These are phyloP conservation scores for Linnemannia hyalina DNA, from an alignment of 192 early-diverging fungal genomes.

Conservation along the genomic window DNA sequence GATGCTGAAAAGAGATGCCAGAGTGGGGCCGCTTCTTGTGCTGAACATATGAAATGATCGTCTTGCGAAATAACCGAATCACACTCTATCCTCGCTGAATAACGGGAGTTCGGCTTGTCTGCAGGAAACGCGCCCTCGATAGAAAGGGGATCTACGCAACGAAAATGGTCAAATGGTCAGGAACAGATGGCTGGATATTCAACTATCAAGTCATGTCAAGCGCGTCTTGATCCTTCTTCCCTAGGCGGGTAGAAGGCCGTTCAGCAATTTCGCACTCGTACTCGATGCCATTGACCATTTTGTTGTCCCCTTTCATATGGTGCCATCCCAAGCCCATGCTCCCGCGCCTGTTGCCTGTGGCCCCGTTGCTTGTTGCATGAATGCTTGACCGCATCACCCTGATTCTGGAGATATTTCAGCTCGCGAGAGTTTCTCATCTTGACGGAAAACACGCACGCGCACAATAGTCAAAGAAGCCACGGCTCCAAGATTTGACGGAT, in stretches of 20 bases:
- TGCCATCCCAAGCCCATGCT: neutral
- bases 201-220: constrained; percentile 20
- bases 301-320: neutral
- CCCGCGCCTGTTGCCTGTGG: neutral
- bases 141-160: neutral
- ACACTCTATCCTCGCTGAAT: neutral
- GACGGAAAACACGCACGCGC: neutral
- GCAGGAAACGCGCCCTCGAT: neutral
- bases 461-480: constrained; percentile 9
- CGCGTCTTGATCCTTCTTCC: constrained; percentile 34
- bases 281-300: neutral
- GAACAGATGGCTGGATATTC: constrained; percentile 1
- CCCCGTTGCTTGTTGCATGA: neutral
- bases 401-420: constrained; percentile 17
- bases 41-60: constrained; percentile 15
- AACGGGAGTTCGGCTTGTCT: constrained; percentile 6
- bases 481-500: constrained; percentile 39
- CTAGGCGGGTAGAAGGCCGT: constrained; percentile 27
- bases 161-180: neutral
- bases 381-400: neutral
- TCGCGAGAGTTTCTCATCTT: neutral
- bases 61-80: constrained; percentile 15
- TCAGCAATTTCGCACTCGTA: neutral
- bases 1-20: constrained; percentile 18
- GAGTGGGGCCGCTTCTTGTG: constrained; percentile 20